Evolutionary conservation across 805 yeast genomes (phyloP).

Genomic region (Tetrapisispora namnaoensis): DNA sequence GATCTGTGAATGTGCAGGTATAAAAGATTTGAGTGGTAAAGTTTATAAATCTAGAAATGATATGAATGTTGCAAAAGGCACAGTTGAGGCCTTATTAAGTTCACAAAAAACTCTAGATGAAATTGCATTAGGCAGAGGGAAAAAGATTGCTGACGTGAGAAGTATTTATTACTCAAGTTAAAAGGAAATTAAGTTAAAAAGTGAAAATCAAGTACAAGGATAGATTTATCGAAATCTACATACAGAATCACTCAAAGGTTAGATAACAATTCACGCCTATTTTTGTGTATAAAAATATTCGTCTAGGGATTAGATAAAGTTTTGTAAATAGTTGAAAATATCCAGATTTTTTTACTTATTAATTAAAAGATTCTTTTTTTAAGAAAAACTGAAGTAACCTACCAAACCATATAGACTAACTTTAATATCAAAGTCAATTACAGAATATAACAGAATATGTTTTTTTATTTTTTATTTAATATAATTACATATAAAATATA

Average conservation of each 20-base stretch:
- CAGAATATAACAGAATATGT: too few relatives aligned
- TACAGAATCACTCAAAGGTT: not conserved
- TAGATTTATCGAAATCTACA: not conserved
- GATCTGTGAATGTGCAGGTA: slow-evolving; percentile 87
- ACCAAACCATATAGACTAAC: too few relatives aligned
- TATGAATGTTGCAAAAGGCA: slow-evolving; percentile 88
- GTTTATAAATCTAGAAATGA: slow-evolving; percentile 87
- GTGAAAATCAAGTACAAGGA: not conserved
- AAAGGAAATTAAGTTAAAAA: slow-evolving; percentile 5
- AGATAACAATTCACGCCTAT: not conserved
- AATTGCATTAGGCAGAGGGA: slow-evolving; percentile 85
- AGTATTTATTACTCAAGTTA: slow-evolving; percentile 66
- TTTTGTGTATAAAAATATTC: not conserved
- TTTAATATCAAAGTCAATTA: too few relatives aligned
- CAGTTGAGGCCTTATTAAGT: slow-evolving; percentile 66
- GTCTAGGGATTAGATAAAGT: not conserved
- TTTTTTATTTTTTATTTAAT: too few relatives aligned
- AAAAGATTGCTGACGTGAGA: slow-evolving; percentile 87
- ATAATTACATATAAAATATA: too few relatives aligned
- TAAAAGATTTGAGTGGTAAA: slow-evolving; percentile 85
- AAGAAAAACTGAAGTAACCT: too few relatives aligned
- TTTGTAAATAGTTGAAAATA: not conserved
- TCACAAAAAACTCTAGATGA: slow-evolving; percentile 78
- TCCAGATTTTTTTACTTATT: not conserved
- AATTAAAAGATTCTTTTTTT: too few relatives aligned